Conservation (phyloP, 495 filamentous ascomycete species). For the Usnea hakonensis region DNA sequence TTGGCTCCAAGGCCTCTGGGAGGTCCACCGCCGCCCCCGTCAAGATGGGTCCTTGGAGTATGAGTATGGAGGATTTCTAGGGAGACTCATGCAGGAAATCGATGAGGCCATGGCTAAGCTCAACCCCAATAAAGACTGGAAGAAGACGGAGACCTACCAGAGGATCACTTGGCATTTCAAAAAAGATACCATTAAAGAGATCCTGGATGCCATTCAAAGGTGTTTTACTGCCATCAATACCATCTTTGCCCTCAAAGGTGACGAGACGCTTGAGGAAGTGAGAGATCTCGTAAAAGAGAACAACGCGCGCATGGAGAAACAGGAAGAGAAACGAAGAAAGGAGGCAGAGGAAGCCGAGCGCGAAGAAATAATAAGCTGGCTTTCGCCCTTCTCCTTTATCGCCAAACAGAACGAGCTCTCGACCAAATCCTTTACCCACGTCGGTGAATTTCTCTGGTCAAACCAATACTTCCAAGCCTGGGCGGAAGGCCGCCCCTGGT, state of each 20-base stretch:
- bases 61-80: neutral
- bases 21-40: neutral
- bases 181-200: neutral
- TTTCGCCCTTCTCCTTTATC: conserved; percentile 19
- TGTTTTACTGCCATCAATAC: conserved; percentile 2
- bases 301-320: neutral
- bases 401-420: conserved; percentile 13
- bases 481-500: conserved; percentile 17
- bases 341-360: conserved; percentile 1
- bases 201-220: neutral
- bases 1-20: conserved; percentile 7
- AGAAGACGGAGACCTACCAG: neutral
- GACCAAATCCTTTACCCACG: neutral
- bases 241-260: neutral
- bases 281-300: neutral
- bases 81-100: neutral
- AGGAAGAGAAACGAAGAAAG: neutral
- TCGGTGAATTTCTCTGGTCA: conserved; percentile 17
- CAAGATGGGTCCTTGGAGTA: neutral
- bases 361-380: conserved; percentile 13
- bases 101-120: neutral
- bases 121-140: neutral
- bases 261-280: conserved; percentile 4
- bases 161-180: conserved; percentile 1
- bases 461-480: conserved; percentile 19